Evolutionary conservation across 2,329 filamentous ascomycete species (phyloP).

Genomic region (Sporothrix globosa): DNA sequence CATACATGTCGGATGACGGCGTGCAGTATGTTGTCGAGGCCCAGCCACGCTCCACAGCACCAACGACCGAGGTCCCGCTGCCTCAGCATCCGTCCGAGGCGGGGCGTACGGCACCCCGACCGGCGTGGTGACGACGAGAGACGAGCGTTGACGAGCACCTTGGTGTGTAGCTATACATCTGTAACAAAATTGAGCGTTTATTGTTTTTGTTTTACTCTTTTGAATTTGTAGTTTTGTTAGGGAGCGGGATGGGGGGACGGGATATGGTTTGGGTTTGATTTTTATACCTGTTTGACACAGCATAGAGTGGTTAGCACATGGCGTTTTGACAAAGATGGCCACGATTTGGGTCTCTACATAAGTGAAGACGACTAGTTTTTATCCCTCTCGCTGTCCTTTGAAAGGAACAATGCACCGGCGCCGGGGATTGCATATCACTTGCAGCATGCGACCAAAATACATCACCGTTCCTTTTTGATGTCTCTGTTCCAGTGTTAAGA

Average conservation of each 20-base stretch:
- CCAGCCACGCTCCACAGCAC: slow-evolving; percentile 60
- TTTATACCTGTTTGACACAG: slow-evolving; percentile 20
- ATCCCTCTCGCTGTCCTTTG: slow-evolving; percentile 24
- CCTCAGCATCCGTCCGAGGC: slow-evolving; percentile 55
- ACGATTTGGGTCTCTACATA: not conserved
- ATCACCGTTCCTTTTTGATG: not conserved
- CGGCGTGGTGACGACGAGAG: slow-evolving; percentile 36
- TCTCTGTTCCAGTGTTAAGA: not conserved
- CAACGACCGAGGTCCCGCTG: slow-evolving; percentile 50
- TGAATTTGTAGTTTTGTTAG: not conserved
- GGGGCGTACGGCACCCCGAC: slow-evolving; percentile 40
- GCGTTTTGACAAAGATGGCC: slow-evolving; percentile 12
- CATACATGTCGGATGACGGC: slow-evolving; percentile 75
- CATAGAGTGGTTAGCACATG: slow-evolving; percentile 14
- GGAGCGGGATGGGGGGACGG: not conserved
- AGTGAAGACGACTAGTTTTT: not conserved
- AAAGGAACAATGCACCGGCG: slow-evolving; percentile 11
- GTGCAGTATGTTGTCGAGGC: slow-evolving; percentile 72
- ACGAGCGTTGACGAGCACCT: not conserved
- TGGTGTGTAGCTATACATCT: slow-evolving; percentile 9
- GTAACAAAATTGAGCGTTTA: not conserved
- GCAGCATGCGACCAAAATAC: not conserved
- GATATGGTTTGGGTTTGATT: not conserved
- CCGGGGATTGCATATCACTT: not conserved
- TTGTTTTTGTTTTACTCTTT: slow-evolving; percentile 6